Percentiles rank a stretch among this genome's conserved stretches.
These are phyloP conservation scores for Hypholoma sublateritium DNA, from an alignment of 768 basidiomycete genomes.

Conservation along the genomic window DNA sequence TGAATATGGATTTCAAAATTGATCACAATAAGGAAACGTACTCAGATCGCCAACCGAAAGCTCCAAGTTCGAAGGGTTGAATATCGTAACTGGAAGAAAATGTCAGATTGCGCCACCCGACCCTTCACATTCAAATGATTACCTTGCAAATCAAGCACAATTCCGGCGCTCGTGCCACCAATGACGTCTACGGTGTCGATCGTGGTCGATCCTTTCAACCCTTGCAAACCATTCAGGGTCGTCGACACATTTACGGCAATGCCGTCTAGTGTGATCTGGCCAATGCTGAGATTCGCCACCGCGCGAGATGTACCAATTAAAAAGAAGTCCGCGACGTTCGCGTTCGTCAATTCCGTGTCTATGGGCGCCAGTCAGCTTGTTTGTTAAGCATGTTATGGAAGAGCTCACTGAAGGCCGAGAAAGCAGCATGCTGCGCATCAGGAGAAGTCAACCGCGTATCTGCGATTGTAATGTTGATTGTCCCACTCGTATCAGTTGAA, in stretches of 20 bases:
- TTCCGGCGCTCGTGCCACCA: constrained; percentile 59
- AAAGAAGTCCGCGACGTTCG: constrained; percentile 46
- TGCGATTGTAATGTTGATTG: constrained; percentile 61
- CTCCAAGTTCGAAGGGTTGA: constrained; percentile 69
- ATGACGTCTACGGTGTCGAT: constrained; percentile 65
- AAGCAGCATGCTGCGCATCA: constrained; percentile 44
- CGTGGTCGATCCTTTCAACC: constrained; percentile 53
- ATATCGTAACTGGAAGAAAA: constrained; percentile 47
- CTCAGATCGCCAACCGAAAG: constrained; percentile 63
- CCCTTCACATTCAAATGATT: constrained; percentile 7
- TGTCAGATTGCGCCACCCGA: neutral
- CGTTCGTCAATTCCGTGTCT: constrained; percentile 60
- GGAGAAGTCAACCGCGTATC: constrained; percentile 52
- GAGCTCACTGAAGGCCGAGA: constrained; percentile 59
- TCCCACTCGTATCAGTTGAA: constrained; percentile 56
- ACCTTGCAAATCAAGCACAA: constrained; percentile 63
- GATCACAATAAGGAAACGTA: constrained; percentile 29
- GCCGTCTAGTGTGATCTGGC: constrained; percentile 65
- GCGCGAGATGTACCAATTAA: constrained; percentile 62
- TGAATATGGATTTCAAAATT: neutral
- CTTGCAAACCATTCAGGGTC: constrained; percentile 56
- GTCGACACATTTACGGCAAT: constrained; percentile 74
- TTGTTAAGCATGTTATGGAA: neutral
- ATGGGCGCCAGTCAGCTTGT: neutral
- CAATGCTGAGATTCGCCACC: constrained; percentile 59